Percentiles rank a stretch among this genome's conserved stretches.
These are phyloP conservation scores for Rhizophora mangle DNA, from an alignment of 345 rosid species.

Conservation along the genomic window DNA sequence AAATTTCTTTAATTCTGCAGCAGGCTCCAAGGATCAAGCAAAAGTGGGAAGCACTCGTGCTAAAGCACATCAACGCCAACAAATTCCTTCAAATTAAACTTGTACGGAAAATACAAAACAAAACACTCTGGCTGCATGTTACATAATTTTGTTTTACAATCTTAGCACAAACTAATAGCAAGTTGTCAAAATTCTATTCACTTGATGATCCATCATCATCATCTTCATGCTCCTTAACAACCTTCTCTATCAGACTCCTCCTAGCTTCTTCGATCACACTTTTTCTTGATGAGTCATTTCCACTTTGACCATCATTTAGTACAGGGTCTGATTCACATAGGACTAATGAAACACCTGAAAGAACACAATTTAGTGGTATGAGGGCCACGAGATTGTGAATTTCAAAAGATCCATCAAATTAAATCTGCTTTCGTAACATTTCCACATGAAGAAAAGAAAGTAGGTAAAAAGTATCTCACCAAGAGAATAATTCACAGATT, in stretches of 20 bases:
- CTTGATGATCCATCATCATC: slow-evolving; percentile 70
- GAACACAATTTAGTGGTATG: neutral
- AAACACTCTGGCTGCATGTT: neutral
- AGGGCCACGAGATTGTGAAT: neutral
- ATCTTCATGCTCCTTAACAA: slow-evolving; percentile 79
- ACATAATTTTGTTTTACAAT: neutral
- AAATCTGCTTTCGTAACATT: neutral
- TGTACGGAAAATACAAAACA: too few relatives aligned
- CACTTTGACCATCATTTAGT: slow-evolving; percentile 80
- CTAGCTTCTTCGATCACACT: slow-evolving; percentile 80
- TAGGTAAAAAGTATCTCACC: too few relatives aligned
- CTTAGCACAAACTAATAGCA: slow-evolving; percentile 6
- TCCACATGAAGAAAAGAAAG: neutral
- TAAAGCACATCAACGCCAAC: too few relatives aligned
- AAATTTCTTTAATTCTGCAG: too few relatives aligned
- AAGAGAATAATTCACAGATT: too few relatives aligned
- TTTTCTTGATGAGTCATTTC: slow-evolving; percentile 63
- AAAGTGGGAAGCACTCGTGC: too few relatives aligned
- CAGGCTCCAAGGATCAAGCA: too few relatives aligned
- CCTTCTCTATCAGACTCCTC: slow-evolving; percentile 75
- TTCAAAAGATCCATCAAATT: neutral
- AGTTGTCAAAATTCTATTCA: slow-evolving; percentile 47
- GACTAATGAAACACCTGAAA: slow-evolving; percentile 81
- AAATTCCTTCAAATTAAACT: too few relatives aligned
- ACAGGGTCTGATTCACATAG: slow-evolving; percentile 95